Conservation (phyloP, 345 rosid genomes). For the Eucalyptus dawsonii region DNA sequence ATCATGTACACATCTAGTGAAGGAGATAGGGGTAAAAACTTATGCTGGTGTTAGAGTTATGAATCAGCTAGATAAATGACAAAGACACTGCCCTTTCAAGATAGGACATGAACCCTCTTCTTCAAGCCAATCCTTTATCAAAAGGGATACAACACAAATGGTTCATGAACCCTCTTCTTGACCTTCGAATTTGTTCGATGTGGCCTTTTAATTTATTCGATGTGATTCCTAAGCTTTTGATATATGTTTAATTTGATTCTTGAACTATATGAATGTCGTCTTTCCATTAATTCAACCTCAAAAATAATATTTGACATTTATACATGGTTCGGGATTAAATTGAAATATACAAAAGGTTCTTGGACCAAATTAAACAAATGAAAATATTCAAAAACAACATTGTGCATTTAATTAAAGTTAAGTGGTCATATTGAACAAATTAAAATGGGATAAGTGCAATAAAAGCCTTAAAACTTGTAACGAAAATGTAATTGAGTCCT, state of each 20-base stretch:
- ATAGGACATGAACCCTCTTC: background rate
- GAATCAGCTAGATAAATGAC: background rate
- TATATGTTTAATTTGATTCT: background rate
- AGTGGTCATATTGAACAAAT: background rate
- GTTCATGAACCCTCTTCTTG: rapidly evolving
- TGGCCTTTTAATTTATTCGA: rapidly evolving
- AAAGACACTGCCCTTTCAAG: background rate
- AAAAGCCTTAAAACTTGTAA: too few relatives aligned
- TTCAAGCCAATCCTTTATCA: background rate
- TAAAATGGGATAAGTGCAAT: background rate
- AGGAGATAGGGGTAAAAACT: background rate
- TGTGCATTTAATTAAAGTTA: rapidly evolving
- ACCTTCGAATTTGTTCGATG: background rate
- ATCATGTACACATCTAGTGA: background rate
- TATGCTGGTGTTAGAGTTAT: background rate
- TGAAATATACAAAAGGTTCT: rapidly evolving
- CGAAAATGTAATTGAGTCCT: too few relatives aligned
- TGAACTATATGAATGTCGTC: background rate
- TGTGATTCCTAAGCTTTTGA: rapidly evolving
- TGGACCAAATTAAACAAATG: background rate
- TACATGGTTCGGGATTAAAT: rapidly evolving
- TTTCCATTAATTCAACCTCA: too few relatives aligned
- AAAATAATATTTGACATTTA: rapidly evolving
- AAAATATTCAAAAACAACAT: background rate
- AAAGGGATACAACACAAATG: rapidly evolving